Base-by-base conservation (phyloP, 768 basidiomycete species). In the Strobilomyces dryophilus region DNA sequence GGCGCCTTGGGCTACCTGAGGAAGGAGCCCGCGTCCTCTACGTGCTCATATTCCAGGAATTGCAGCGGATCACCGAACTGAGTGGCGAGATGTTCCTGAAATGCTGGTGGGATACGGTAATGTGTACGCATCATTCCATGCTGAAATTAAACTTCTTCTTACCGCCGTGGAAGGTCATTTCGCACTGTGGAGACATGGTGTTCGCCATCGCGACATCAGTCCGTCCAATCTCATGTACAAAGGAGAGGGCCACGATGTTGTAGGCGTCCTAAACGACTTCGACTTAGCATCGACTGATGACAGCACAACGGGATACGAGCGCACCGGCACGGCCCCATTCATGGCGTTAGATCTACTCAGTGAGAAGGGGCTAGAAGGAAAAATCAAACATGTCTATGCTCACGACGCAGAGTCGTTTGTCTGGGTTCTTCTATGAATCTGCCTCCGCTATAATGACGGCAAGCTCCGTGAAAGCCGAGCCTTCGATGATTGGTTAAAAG, bases 221-320 rank as follows among this genome's bases (percentile, higher is more conserved):
- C 6, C 46, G 5, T 48, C 46, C 10, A 53, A 53, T 43, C 18
- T 53, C 8, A 53, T 43, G 41, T 53, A 43, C 24, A 8, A 20
- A 7, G 31, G 15, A 5, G 32, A 17, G 32, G 9, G 8, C 14
- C 8, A n/a, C 39, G 1, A n/a, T n/a, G n/a, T n/a, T n/a, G n/a
- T n/a, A n/a, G 51, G 20, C 24, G 44, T 52, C 2, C 8, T 52
- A 2, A 45, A 52, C 21, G 44, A 52, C 26, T 45, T 52, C 15
- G 44, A 51, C 43, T 15, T 51, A 43, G 34, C 42, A 26, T 29
- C 46, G 21, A 41, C 8, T 4, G 10, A 36, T 8, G 17, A 24
- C 9, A 6, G 24, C 14, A 5, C 5, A 15, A 42, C 43, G 8
- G 29, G 45, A 14, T 3, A 14, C 9, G 27, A 47, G 15, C 45